Evolutionary conservation across 768 basidiomycete genomes (phyloP), one percentile per base, ranked within the genome.

Genomic region (Galerina marginata): DNA sequence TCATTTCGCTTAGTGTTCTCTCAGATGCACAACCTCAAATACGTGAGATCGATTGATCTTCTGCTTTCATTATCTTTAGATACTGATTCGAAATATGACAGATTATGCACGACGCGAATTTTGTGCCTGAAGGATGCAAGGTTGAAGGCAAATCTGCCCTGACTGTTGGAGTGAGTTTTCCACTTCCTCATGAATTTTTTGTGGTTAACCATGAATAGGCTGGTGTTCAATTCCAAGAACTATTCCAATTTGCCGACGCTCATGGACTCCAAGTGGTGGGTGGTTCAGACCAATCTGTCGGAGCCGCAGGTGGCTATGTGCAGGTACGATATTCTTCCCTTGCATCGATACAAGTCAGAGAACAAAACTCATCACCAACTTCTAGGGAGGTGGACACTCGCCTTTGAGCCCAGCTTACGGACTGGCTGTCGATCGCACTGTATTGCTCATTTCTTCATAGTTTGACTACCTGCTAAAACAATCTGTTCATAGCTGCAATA

Each of bases 381-480:
- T 20, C 9, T 26, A 76, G 73, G 81, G 81, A 12, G 81, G 81
- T 43, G 81, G 81, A 12, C 81, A 82, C 62, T 73, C 79, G 9
- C 68, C 78, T 4, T 59, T 83, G 9, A 79, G 77, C n/a, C 78
- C 79, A 39, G 74, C 73, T 6, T 74, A 81, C 69, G 81, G 82
- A 36, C 70, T 83, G 33, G 82, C 78, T 3, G 81, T 77, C 1
- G 82, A 83, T 64, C 71, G 80, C 29, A 79, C 76, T n/a, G 82
- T 82, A 61, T 78, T 78, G 60, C 16, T 4, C 16, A 9, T 11
- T 54, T 46, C 12, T 33, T 26, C 15, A 25, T n/a, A 10, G 2
- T 15, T 36, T 0, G 20, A 20, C 2, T 2, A 20, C 20, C 14
- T 12, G 26, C 38, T 16, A 26, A 12, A 39, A 42, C 57, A n/a